Evolutionary conservation across 352 stramenopile species (phyloP).

Genomic region (Phytophthora brassicae): DNA sequence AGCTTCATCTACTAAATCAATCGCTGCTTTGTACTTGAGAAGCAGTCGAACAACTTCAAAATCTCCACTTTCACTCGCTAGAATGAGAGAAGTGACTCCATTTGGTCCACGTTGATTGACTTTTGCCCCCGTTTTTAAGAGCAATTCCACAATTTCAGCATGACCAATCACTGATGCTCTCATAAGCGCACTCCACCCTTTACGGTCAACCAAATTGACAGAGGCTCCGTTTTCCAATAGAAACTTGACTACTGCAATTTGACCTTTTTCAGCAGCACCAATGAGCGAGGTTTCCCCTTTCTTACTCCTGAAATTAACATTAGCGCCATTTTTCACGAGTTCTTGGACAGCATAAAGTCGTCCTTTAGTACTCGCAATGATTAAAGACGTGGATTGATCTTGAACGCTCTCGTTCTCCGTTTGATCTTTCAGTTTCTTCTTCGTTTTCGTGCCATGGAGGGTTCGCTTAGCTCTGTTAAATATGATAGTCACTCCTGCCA

Average conservation of each 20-base stretch:
- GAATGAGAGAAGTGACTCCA: not conserved
- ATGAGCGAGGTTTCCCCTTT: conserved; percentile 9
- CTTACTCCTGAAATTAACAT: not conserved
- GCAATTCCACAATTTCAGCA: not conserved
- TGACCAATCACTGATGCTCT: not conserved
- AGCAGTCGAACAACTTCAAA: not conserved
- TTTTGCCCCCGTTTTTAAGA: not conserved
- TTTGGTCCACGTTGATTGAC: not conserved
- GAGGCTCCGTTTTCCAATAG: not conserved
- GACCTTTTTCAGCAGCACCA: conserved; percentile 1
- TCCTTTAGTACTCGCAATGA: not conserved
- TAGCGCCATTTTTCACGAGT: not conserved
- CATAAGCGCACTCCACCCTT: not conserved
- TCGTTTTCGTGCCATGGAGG: not conserved
- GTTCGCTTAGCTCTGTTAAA: not conserved
- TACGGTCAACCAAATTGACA: not conserved
- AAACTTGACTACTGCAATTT: not conserved
- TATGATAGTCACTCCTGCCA: too few relatives aligned
- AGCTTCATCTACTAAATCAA: not conserved
- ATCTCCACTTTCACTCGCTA: not conserved
- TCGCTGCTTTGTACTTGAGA: not conserved
- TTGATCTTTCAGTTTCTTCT: not conserved
- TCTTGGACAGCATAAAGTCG: not conserved
- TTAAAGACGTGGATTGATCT: not conserved
- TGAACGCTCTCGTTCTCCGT: not conserved